Base-by-base conservation (phyloP, 1,284 basidiomycete genomes). In the Erythrobasidium hasegawianum region DNA sequence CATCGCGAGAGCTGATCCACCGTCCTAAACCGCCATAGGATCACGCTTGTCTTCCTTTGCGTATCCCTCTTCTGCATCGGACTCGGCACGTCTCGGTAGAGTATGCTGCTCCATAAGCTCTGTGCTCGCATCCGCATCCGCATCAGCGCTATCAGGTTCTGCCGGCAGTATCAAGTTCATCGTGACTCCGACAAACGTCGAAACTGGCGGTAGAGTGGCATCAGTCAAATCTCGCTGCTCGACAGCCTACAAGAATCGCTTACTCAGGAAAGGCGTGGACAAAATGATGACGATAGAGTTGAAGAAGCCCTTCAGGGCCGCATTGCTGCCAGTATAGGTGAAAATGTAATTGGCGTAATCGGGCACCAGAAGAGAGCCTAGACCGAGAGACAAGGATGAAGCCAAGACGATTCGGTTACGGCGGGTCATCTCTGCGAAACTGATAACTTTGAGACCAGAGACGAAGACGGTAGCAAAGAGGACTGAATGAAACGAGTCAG, bases 401-500 rank as follows among this genome's bases (percentile, higher is more conserved):
- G 41, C 73, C 69, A 79, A 72, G 29, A 92, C 81, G 78, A 93
- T 90, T 20, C 90, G 81, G 68, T 89, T 87, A 14, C 88, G 81
- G 0, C 90, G 81, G 11, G 84, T 85, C 74, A 85, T 91, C 10
- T 78, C 76, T 52, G 83, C 79, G 72, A 83, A 84, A 1, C 85
- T 81, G 38, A 94, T 79, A 1, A 94, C 86, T 39, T 87, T 84
- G 40, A 89, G 69, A 56, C 90, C 89, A 0, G 87, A 87, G 14
- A 74, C 73, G 8, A 76, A 75, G 22, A 81, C 79, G 1, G 74
- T 72, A 22, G 75, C 76, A 68, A 80, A 79, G 16, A 79, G 71
- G 69, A 78, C 33, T 33, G 33, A 33, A n/a, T n/a, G n/a, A n/a
- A n/a, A n/a, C n/a, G n/a, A n/a, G n/a, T n/a, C n/a, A n/a, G n/a